Base-by-base conservation (phyloP, 495 filamentous ascomycete genomes). In the Hypoxylon rickii region DNA sequence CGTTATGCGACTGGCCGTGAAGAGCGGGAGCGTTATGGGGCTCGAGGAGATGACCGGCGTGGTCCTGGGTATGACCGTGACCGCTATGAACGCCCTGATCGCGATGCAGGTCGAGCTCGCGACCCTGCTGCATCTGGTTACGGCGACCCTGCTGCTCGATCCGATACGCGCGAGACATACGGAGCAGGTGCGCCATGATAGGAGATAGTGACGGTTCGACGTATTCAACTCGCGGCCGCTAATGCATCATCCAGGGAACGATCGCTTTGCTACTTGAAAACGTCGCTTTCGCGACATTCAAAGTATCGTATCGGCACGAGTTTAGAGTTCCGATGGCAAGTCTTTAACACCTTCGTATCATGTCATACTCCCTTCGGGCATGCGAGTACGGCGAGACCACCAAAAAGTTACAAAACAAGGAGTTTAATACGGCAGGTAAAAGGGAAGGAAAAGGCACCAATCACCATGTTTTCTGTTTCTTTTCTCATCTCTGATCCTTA, bases 141-240 rank as follows among this genome's bases (percentile, higher is more conserved):
- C 58, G 79, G 74, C 59, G 86, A 85, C 34, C 62, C 81, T 44
- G 84, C 79, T 57, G 75, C 84, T 67, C 83, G 85, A 55, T 76
- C 77, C 58, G 86, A 86, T 29, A 71, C 73, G 55, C 83, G 87
- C 53, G 86, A 85, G 47, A 71, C 79, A 44, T 86, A 86, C 62
- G 75, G 74, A 67, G n/a, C n/a, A n/a, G 74, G 79, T 72, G 65
- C 60, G 46, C 63, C 64, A 34, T 70, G 43, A 61, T 24, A 44
- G 26, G 38, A 31, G 31, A 26, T 43, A 26, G 31, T 41, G 37
- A 54, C 43, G 33, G 32, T 16, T 15, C 40, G 47, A 57, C 40
- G 46, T 39, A 29, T 58, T 29, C 38, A 42, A 38, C 60, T 41
- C 33, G 39, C 55, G 39, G 52, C 55, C 51, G 26, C 49, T 54